Base-by-base conservation (phyloP, 495 filamentous ascomycete genomes). In the Parathielavia appendiculata region DNA sequence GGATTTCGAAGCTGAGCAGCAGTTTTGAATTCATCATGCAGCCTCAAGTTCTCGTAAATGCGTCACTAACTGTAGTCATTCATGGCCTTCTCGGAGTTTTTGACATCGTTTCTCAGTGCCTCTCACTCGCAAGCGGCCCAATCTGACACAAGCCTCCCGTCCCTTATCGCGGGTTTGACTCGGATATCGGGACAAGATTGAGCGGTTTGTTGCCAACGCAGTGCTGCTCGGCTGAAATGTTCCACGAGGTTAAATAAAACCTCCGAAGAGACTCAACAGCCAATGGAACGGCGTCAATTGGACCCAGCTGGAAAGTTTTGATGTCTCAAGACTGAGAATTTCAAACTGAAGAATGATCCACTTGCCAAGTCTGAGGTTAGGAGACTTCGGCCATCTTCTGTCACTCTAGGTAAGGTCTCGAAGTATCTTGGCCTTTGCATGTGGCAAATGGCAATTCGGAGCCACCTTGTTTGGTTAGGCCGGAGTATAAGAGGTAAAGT, bases 151-250 rank as follows among this genome's bases (percentile, higher is more conserved):
- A 19, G n/a, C 26, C 26, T 30, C 36, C 20, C 17, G 11, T 2
- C 13, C n/a, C 36, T 51, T 38, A 40, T 48, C 57, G 12, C 20
- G 41, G 10, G 4, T 40, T 11, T 41, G 17, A 57, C 23, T 57
- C 54, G 56, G 49, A 50, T 60, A 41, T 35, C 23, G 47, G 36
- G 4, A 35, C 26, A 30, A 38, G 47, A 30, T 51, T 48, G 55
- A 22, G 43, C 51, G 54, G 20, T 56, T 51, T 58, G 30, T 54
- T 54, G 52, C 50, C 48, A 47, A 47, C 47, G 51, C 54, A n/a
- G n/a, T 52, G 58, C 23, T 57, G 66, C 61, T 66, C 67, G 64
- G 64, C 60, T 67, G 60, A 65, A 67, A 39, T 54, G 64, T 64
- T 55, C 65, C 64, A 67, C 60, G 59, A 63, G 56, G 39, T 52